Conservation (phyloP, 495 filamentous ascomycete species). For the Podospora anserina region DNA sequence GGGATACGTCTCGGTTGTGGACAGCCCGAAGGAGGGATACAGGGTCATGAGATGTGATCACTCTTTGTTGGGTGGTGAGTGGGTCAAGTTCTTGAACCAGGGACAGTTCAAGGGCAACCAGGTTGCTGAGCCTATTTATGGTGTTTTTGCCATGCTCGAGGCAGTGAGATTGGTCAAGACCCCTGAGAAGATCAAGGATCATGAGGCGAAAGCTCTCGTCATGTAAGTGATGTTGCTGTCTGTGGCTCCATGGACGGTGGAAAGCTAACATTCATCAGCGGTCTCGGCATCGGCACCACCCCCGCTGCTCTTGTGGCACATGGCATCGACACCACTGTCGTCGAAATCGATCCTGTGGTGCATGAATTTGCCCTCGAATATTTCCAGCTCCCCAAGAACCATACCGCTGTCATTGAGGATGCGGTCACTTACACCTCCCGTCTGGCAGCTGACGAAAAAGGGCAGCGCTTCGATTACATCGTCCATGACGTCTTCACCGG, state of each 20-base stretch:
- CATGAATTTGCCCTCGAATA: constrained; percentile 76
- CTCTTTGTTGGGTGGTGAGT: constrained; percentile 91
- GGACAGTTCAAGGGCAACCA: constrained; percentile 40
- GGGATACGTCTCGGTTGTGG: constrained; percentile 87
- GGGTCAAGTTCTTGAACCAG: constrained; percentile 54
- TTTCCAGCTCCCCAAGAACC: constrained; percentile 74
- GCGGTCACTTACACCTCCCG: constrained; percentile 71
- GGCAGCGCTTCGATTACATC: constrained; percentile 77
- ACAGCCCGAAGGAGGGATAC: constrained; percentile 66
- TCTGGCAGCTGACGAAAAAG: constrained; percentile 33
- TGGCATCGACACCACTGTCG: constrained; percentile 85
- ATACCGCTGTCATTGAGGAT: constrained; percentile 77
- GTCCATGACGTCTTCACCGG: constrained; percentile 99
- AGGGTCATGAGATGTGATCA: constrained; percentile 90
- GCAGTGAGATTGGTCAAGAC: constrained; percentile 76
- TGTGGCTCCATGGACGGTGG: constrained; percentile 10
- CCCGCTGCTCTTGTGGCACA: constrained; percentile 82
- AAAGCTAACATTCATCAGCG: constrained; percentile 48
- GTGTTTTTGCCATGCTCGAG: constrained; percentile 89
- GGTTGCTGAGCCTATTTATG: constrained; percentile 82
- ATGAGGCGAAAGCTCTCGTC: constrained; percentile 74
- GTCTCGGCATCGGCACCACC: constrained; percentile 87
- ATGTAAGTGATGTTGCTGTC: constrained; percentile 55
- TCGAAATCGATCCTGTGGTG: constrained; percentile 91
- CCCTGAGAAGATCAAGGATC: constrained; percentile 52